A percentile compares a stretch with the other conserved stretches of the same genome.
Conservation (phyloP, 305 asterid species). For the Rubia occidens region DNA sequence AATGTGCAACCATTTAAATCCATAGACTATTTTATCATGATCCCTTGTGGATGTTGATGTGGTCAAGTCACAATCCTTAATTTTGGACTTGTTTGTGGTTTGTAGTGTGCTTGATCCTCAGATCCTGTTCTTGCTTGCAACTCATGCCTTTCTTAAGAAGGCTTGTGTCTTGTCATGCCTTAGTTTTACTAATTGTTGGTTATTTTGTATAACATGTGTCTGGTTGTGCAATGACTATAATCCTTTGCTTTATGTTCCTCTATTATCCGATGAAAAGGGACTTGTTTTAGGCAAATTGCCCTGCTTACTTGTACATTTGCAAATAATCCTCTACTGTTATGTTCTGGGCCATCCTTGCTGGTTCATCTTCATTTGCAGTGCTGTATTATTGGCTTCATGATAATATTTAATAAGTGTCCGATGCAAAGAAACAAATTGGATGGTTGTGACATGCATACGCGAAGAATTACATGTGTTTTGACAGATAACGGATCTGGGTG, state of each 20-base stretch:
- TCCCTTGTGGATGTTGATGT: neutral
- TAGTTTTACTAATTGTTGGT: neutral
- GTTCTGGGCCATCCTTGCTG: neutral
- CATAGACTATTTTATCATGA: neutral
- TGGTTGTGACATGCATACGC: neutral
- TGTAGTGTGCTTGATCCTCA: neutral
- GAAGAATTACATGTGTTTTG: neutral
- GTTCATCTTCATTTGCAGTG: neutral
- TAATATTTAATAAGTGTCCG: neutral
- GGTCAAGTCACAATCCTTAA: neutral
- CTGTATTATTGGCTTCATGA: neutral
- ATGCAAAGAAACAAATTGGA: neutral
- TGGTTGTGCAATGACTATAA: neutral
- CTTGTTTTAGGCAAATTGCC: neutral
- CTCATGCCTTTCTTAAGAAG: neutral
- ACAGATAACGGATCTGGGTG: neutral
- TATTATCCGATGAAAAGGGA: neutral
- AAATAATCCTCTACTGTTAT: constrained; percentile 3
- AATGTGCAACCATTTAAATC: neutral
- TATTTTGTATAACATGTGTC: neutral
- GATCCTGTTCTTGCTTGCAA: neutral
- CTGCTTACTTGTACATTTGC: neutral
- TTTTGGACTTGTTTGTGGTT: constrained; percentile 3
- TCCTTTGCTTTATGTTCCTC: neutral
- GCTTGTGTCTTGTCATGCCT: neutral